Evolutionary conservation across 2,329 filamentous ascomycete species (phyloP), one percentile per base, ranked within the genome.

Genomic region (Alternaria infectoria): DNA sequence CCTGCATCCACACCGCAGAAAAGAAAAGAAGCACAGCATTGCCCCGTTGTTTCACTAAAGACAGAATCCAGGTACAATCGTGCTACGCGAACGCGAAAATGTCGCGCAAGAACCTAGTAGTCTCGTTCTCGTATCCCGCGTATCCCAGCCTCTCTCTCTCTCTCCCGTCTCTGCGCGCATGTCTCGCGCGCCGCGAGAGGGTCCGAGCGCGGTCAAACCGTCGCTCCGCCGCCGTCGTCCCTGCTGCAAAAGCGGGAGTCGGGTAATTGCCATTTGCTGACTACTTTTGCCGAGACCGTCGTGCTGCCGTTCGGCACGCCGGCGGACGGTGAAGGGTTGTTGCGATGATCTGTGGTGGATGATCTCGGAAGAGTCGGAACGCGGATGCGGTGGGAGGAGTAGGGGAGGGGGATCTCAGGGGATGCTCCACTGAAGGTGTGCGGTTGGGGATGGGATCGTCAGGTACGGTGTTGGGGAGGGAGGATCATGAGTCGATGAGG

Each of bases 231-330:
- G 36, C 36, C 36, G 36, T 17, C 36, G 36, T 40, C 36, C 36
- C 36, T 40, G 36, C 36, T 58, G 57, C 57, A 49, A 45, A 51
- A 44, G 58, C 61, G 64, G 57, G 57, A 59, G 26, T 66, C 64
- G 64, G 64, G 54, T 62, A 64, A 52, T 44, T 65, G 46, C 7
- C 40, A 32, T 62, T 44, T 40, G 25, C 21, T 50, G 47, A 49
- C 46, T 49, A 15, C 26, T 56, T 26, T n/a, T 26, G 36, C 36
- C 19, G 32, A 15, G 21, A 17, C 52, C 36, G 32, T 58, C 63
- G 11, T 15, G 8, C 49, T 51, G 49, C 49, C 30, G 49, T 40
- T 36, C 49, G 62, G 50, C 43, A 57, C 52, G 60, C 60, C 52
- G 60, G 45, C 19, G 15, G 50, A 63, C 36, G 36, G 36, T 40